Evolutionary conservation across 164 flowering plant genomes (phyloP), one percentile per base, ranked within the genome.

Genomic region (Vitis cinerea): DNA sequence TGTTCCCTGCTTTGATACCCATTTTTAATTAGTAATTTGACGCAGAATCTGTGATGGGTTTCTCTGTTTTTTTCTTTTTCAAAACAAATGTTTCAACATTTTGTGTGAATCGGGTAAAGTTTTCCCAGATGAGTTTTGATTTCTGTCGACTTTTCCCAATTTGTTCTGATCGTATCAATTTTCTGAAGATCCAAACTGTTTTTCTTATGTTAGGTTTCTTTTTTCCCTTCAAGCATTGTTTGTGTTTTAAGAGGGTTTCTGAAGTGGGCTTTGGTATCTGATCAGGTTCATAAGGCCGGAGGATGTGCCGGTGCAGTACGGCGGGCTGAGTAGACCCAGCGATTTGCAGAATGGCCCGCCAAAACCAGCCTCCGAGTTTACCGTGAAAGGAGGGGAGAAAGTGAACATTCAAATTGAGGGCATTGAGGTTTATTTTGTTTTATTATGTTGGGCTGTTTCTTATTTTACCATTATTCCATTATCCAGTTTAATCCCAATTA

Each of bases 351-450:
- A 74, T 37, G 88, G 97, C n/a, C 87, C 90, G 0, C 87, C 94
- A 16, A 90, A 91, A 77, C 94, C 97, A 1, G 99, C 98, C 1
- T 89, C 99, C 0, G 99, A 96, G 82, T 93, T 96, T 77, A 79
- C 87, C 1, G 89, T 93, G 65, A 92, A 90, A 75, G 99, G 97
- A 14, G 97, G 98, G 59, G 98, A 93, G 86, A 93, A 92, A 83
- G 99, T 93, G 27, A 90, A 93, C 79, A 88, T 96, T 3, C 98
- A 93, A 71, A 93, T 96, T 17, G 99, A 93, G 54, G 99, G 98
- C 31, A 89, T 93, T 73, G 99, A 95, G 97, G 99, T 91, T 74
- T 13, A 44, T 9, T 57, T 65, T 23, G 27, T 23, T 44, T 53
- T 17, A 23, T 23, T 0, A 16, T 48, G 31, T 6, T 37, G 44